A percentile compares a stretch with the other conserved stretches of the same genome.
phyloP scores from a whole-genome alignment of 768 basidiomycete species.

The Lyophyllum atratum region DNA sequence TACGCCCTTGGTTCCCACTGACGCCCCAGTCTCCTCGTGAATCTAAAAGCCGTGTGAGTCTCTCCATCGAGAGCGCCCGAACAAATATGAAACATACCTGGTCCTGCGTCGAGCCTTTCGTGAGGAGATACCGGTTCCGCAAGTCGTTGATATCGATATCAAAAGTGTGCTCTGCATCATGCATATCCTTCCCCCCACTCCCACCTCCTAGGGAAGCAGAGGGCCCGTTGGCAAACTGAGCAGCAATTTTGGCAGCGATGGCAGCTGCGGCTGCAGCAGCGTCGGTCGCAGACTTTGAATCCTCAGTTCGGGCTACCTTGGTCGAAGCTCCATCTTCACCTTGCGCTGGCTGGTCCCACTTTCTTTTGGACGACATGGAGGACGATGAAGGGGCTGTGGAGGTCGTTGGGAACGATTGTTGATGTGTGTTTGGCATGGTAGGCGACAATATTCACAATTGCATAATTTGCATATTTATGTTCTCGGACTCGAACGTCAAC shows the following conservation, averaged over 20 bases:
- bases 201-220: slow-evolving; percentile 36
- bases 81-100: slow-evolving; percentile 57
- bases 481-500: too few relatives aligned
- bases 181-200: slow-evolving; percentile 53
- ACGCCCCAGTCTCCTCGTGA: slow-evolving; percentile 88
- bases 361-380: slow-evolving; percentile 71
- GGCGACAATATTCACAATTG: not conserved
- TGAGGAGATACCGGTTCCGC: slow-evolving; percentile 91
- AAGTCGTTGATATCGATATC: slow-evolving; percentile 98
- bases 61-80: not conserved
- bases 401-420: slow-evolving; percentile 1
- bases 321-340: slow-evolving; percentile 42
- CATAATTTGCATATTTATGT: too few relatives aligned
- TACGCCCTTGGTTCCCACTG: slow-evolving; percentile 88
- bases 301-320: slow-evolving; percentile 50
- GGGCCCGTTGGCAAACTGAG: slow-evolving; percentile 62
- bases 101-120: slow-evolving; percentile 89
- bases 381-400: not conserved
- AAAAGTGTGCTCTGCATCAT: slow-evolving; percentile 81
- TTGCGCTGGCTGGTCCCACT: slow-evolving; percentile 75
- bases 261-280: slow-evolving; percentile 75
- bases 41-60: slow-evolving; percentile 59
- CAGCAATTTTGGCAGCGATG: slow-evolving; percentile 94
- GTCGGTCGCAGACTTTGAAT: slow-evolving; percentile 62
- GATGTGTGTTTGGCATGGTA: slow-evolving; percentile 4